These are phyloP conservation scores for Alternaria incomplexa DNA, from an alignment of 2,329 filamentous ascomycete species.

Conservation along the genomic window DNA sequence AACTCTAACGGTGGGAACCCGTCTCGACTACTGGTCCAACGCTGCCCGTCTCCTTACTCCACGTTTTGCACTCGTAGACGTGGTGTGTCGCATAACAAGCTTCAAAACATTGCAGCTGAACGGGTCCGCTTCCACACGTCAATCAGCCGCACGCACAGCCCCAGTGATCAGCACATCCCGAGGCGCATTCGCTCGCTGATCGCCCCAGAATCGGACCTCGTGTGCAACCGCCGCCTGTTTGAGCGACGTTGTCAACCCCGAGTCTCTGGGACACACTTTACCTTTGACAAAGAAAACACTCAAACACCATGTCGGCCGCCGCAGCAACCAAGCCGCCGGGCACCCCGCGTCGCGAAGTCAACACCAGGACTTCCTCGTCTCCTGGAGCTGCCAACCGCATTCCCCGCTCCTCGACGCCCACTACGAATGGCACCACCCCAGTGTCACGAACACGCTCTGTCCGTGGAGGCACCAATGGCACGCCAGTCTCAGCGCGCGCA, in stretches of 20 bases:
- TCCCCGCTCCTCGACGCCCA: constrained; percentile 39
- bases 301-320: constrained; percentile 41
- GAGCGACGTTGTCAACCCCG: constrained; percentile 19
- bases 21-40: constrained; percentile 4
- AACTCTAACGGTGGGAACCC: constrained; percentile 21
- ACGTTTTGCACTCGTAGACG: constrained; percentile 13
- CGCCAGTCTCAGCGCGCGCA: constrained; percentile 49
- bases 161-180: constrained; percentile 8
- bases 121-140: not conserved
- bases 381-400: constrained; percentile 42
- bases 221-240: constrained; percentile 12
- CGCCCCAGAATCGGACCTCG: constrained; percentile 16
- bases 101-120: not conserved
- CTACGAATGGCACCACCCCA: constrained; percentile 36
- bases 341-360: constrained; percentile 34
- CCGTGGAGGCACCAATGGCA: constrained; percentile 37
- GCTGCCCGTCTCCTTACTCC: constrained; percentile 5
- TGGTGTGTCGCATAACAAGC: constrained; percentile 5
- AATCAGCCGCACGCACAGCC: constrained; percentile 15
- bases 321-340: constrained; percentile 47
- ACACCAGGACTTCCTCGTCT: constrained; percentile 33
- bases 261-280: constrained; percentile 12
- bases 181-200: constrained; percentile 12
- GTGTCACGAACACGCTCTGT: constrained; percentile 41
- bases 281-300: constrained; percentile 7